Conservation (phyloP, 2,329 filamentous ascomycete genomes). For the Amauroascus niger region DNA sequence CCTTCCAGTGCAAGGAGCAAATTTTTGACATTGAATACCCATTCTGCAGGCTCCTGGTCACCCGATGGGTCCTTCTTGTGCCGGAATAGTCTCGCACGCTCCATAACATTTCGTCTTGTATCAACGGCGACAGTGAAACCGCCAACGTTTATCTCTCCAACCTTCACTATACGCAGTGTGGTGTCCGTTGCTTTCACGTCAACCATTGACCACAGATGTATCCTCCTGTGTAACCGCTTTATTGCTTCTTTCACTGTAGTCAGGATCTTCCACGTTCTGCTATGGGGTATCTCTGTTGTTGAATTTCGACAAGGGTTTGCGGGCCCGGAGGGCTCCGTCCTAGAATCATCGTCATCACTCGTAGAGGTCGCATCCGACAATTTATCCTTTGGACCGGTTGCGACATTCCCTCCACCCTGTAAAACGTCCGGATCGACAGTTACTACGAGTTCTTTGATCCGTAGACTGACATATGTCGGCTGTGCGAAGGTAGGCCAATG, state of each 20-base stretch:
- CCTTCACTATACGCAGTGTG: conserved; percentile 63
- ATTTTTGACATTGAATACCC: conserved; percentile 79
- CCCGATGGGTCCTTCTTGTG: conserved; percentile 57
- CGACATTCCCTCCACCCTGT: conserved; percentile 17
- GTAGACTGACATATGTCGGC: conserved; percentile 89
- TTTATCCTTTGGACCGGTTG: conserved; percentile 4
- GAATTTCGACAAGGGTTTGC: not conserved
- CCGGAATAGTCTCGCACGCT: conserved; percentile 79
- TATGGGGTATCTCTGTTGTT: conserved; percentile 36
- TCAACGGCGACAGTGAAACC: conserved; percentile 80
- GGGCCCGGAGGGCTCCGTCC: not conserved
- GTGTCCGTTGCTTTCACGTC: conserved; percentile 80
- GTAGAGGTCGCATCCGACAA: not conserved
- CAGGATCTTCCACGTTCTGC: conserved; percentile 70
- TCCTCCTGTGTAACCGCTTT: conserved; percentile 74
- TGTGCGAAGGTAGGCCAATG: conserved; percentile 95
- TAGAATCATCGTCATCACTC: not conserved
- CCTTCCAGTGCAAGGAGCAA: conserved; percentile 82
- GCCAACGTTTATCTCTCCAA: conserved; percentile 76
- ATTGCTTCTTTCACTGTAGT: conserved; percentile 72
- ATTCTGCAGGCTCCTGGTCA: conserved; percentile 72
- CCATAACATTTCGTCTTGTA: conserved; percentile 81
- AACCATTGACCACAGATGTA: conserved; percentile 80
- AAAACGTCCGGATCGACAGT: conserved; percentile 63
- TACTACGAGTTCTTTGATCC: conserved; percentile 73